Conservation (phyloP, 2,329 filamentous ascomycete genomes). For the Sclerotinia borealis region DNA sequence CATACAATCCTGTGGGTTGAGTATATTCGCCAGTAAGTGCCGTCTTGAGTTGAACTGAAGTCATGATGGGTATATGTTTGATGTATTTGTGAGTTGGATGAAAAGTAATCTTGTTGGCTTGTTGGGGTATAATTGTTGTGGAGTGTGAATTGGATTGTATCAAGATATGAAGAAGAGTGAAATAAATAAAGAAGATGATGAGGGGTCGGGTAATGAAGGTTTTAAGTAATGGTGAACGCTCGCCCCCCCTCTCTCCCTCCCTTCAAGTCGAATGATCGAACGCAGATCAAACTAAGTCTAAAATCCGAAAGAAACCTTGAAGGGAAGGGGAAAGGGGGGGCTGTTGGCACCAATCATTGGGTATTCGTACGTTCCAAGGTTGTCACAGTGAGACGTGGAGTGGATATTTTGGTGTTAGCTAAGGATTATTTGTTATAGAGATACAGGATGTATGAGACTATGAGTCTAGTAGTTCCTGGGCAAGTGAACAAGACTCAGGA, state of each 20-base stretch:
- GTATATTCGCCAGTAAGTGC: constrained; percentile 32
- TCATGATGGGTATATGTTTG: constrained; percentile 21
- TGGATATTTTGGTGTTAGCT: too few species aligned
- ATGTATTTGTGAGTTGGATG: neutral
- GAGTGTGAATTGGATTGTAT: neutral
- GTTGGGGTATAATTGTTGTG: neutral
- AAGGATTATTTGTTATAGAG: too few species aligned
- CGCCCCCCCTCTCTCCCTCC: neutral
- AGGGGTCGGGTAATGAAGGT: constrained; percentile 1
- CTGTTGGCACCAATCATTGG: neutral
- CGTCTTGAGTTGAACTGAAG: constrained; percentile 27
- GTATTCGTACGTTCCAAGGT: neutral
- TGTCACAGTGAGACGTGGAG: too few species aligned
- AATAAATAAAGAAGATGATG: neutral
- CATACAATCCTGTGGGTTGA: constrained; percentile 39
- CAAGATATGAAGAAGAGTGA: neutral
- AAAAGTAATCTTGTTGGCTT: neutral
- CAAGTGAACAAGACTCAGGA: too few species aligned
- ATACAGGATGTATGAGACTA: too few species aligned
- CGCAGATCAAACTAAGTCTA: neutral
- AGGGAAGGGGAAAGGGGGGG: neutral
- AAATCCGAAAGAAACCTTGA: neutral
- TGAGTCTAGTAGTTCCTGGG: too few species aligned
- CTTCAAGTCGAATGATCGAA: too few species aligned
- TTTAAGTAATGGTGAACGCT: neutral